phyloP scores from a whole-genome alignment of 768 basidiomycete genomes.

The Auriscalpium vulgare region DNA sequence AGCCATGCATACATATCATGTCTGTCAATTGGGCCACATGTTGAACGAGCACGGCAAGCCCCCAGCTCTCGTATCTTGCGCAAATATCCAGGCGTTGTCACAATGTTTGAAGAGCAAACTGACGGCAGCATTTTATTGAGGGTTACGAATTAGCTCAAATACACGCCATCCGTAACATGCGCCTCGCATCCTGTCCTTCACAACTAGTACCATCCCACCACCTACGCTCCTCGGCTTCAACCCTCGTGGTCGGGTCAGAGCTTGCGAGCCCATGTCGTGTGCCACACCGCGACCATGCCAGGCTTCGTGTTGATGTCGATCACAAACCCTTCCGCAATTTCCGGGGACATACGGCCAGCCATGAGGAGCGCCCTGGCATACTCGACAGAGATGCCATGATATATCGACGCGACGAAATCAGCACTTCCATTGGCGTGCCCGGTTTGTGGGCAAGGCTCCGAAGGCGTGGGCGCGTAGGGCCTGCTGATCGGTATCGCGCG shows the following conservation, averaged over 20 bases:
- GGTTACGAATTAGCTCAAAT: too few species aligned
- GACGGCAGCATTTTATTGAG: too few species aligned
- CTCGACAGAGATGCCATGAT: neutral
- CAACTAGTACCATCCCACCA: neutral
- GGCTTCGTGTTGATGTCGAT: neutral
- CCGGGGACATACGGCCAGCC: neutral
- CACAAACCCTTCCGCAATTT: constrained; percentile 5
- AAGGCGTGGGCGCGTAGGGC: neutral
- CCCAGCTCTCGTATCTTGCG: too few species aligned
- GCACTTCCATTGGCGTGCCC: neutral
- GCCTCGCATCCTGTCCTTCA: neutral
- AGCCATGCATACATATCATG: too few species aligned
- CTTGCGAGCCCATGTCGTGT: constrained; percentile 12
- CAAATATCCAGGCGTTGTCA: too few species aligned
- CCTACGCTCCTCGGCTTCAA: neutral
- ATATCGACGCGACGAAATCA: constrained; percentile 1
- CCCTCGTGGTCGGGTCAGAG: neutral
- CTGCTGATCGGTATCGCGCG: constrained; percentile 10
- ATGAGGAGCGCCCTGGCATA: constrained; percentile 6
- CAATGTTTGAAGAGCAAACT: too few species aligned
- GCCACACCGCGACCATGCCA: constrained; percentile 6
- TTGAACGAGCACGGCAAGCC: too few species aligned
- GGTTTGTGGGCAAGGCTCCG: neutral
- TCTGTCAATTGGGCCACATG: too few species aligned
- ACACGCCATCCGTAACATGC: too few species aligned